Conservation (phyloP, 148 eudicot genomes). For the Vaccinium corymbosum region DNA sequence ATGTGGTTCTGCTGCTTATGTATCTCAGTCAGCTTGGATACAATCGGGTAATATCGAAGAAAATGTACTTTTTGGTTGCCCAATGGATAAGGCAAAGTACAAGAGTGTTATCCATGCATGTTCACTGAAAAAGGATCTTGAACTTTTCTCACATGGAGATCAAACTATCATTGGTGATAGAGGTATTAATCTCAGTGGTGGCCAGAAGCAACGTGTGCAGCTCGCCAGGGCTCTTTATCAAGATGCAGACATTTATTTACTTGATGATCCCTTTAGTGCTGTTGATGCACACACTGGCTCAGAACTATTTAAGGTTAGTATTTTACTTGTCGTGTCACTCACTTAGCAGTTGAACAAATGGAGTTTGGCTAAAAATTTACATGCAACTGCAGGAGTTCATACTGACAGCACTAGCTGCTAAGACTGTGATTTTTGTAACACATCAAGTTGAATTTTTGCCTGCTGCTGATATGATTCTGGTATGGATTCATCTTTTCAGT, state of each 20-base stretch:
- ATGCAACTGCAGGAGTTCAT: slow-evolving; percentile 70
- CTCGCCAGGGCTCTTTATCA: slow-evolving; percentile 98
- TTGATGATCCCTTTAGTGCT: slow-evolving; percentile 98
- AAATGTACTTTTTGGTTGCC: slow-evolving; percentile 86
- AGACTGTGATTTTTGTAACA: slow-evolving; percentile 84
- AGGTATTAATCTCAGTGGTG: slow-evolving; percentile 97
- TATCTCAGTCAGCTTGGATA: slow-evolving; percentile 98
- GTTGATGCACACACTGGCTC: slow-evolving; percentile 97
- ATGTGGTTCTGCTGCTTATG: slow-evolving; percentile 94
- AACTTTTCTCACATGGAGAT: slow-evolving; percentile 85
- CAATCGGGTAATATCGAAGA: slow-evolving; percentile 94
- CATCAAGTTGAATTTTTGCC: slow-evolving; percentile 98
- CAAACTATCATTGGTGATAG: slow-evolving; percentile 97
- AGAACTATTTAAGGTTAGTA: slow-evolving; percentile 67
- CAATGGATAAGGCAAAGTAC: slow-evolving; percentile 82
- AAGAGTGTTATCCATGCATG: slow-evolving; percentile 75
- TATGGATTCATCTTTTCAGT: slow-evolving; percentile 26
- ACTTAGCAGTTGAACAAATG: slow-evolving; percentile 12
- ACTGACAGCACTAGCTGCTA: slow-evolving; percentile 63
- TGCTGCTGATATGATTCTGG: slow-evolving; percentile 86
- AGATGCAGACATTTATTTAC: slow-evolving; percentile 94
- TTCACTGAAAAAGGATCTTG: slow-evolving; percentile 79
- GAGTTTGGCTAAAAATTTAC: slow-evolving; percentile 22
- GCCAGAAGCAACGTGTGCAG: slow-evolving; percentile 97
- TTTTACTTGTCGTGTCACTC: slow-evolving; percentile 7